Percentiles rank a stretch among this genome's conserved stretches.
These are phyloP conservation scores for Eurotiales sp. DNA, from an alignment of 2,329 filamentous ascomycete species.

Conservation along the genomic window DNA sequence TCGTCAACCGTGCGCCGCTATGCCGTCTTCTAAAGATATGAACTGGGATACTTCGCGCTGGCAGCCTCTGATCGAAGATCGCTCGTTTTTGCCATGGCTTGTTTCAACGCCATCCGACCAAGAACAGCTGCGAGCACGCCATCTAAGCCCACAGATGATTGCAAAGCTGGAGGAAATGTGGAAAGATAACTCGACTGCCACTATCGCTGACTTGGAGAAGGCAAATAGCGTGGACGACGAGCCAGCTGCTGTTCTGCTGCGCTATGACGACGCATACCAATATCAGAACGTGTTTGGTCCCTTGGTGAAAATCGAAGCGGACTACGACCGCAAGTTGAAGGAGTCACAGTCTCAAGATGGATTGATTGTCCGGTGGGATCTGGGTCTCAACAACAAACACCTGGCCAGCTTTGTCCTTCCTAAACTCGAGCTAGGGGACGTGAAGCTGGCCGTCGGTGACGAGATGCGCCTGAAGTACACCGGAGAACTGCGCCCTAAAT, in stretches of 20 bases:
- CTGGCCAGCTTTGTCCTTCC: conserved; percentile 91
- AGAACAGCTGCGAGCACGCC: conserved; percentile 90
- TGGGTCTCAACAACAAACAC: conserved; percentile 95
- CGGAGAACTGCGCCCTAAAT: conserved; percentile 83
- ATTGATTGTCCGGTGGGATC: conserved; percentile 90
- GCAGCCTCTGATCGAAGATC: conserved; percentile 96
- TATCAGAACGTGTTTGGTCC: conserved; percentile 99
- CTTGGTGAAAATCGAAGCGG: conserved; percentile 96
- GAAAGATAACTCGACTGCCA: conserved; percentile 90
- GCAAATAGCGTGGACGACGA: conserved; percentile 90
- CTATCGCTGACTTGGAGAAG: conserved; percentile 87
- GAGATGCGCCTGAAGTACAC: conserved; percentile 98
- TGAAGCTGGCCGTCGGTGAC: conserved; percentile 95
- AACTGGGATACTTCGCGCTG: conserved; percentile 98
- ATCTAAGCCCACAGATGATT: conserved; percentile 90
- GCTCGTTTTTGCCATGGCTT: conserved; percentile 91
- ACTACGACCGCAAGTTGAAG: conserved; percentile 98
- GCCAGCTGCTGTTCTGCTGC: conserved; percentile 83
- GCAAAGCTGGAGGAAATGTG: conserved; percentile 96
- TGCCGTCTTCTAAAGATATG: conserved; percentile 97
- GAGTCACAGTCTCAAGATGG: conserved; percentile 96
- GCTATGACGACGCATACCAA: conserved; percentile 96
- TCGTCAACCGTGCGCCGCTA: conserved; percentile 91
- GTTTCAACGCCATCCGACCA: conserved; percentile 85
- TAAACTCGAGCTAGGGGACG: conserved; percentile 95